These are phyloP conservation scores for Dactylellina sp. DNA, from an alignment of 2,329 filamentous ascomycete genomes.

Conservation along the genomic window DNA sequence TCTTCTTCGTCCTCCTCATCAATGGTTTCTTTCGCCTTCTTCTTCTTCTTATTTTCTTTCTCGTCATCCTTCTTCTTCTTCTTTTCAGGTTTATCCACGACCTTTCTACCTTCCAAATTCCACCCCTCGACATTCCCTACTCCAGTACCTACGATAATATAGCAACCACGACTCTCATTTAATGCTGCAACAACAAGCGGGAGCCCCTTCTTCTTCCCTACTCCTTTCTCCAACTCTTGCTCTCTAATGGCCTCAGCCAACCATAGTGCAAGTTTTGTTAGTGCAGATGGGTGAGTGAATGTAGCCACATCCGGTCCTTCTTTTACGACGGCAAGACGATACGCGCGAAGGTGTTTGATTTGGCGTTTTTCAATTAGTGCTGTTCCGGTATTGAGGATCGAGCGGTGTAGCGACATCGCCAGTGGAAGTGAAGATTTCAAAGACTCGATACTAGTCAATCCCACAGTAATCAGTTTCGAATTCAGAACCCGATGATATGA, in stretches of 20 bases:
- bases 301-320: constrained; percentile 91
- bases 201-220: constrained; percentile 71
- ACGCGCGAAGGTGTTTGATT: constrained; percentile 89
- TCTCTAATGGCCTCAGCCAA: constrained; percentile 91
- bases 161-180: constrained; percentile 86
- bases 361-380: constrained; percentile 92
- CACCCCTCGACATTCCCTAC: constrained; percentile 78
- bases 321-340: constrained; percentile 94
- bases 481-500: neutral
- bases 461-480: constrained; percentile 63
- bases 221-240: constrained; percentile 82
- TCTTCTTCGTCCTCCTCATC: constrained; percentile 66
- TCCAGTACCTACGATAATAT: constrained; percentile 91
- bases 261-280: constrained; percentile 95
- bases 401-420: constrained; percentile 88
- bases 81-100: constrained; percentile 73
- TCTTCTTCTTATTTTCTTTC: constrained; percentile 71
- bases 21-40: constrained; percentile 65
- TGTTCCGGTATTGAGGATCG: constrained; percentile 92
- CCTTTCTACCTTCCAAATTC: constrained; percentile 74
- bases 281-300: constrained; percentile 90
- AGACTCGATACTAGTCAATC: constrained; percentile 74
- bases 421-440: constrained; percentile 81
- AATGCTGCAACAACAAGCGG: constrained; percentile 91
- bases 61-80: constrained; percentile 73